A percentile compares a stretch with the other conserved stretches of the same genome.
These are phyloP conservation scores for Pythium scleroteichum DNA, from an alignment of 352 stramenopile species.

Conservation along the genomic window DNA sequence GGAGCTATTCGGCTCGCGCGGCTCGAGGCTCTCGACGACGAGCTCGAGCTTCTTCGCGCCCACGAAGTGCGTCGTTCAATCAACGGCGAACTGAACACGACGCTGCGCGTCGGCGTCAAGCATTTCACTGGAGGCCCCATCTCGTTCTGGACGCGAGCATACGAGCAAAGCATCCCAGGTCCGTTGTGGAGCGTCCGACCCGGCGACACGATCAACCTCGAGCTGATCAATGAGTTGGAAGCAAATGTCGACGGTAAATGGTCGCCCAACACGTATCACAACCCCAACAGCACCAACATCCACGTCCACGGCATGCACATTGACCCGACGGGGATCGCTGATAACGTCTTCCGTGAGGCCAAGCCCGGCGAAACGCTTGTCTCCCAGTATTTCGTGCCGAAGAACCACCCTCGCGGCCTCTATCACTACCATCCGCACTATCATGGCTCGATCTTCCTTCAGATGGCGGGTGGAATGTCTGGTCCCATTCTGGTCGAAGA, in stretches of 20 bases:
- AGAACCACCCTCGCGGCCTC: conserved; percentile 63
- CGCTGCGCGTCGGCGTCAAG: conserved; percentile 42
- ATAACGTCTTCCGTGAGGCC: conserved; percentile 74
- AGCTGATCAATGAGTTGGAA: conserved; percentile 56
- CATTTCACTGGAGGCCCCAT: conserved; percentile 57
- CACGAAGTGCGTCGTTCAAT: conserved; percentile 39
- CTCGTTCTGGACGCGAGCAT: conserved; percentile 71
- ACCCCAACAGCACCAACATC: conserved; percentile 78
- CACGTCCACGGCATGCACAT: conserved; percentile 86
- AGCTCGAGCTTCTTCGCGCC: conserved; percentile 39
- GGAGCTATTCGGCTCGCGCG: conserved; percentile 2
- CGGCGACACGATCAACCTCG: conserved; percentile 63
- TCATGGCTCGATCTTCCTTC: conserved; percentile 69
- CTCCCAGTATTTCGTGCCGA: conserved; percentile 55
- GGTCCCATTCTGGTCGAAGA: conserved; percentile 70
- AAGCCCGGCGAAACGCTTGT: conserved; percentile 49
- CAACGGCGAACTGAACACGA: conserved; percentile 67
- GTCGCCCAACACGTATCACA: conserved; percentile 61
- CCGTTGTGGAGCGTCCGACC: conserved; percentile 62
- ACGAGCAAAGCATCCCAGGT: conserved; percentile 57
- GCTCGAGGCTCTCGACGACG: conserved; percentile 25
- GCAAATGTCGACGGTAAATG: conserved; percentile 39
- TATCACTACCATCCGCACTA: conserved; percentile 89
- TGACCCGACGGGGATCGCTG: conserved; percentile 68
- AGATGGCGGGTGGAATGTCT: conserved; percentile 77